Percentiles rank a stretch among this genome's conserved stretches.
Evolutionary conservation across 2,329 filamentous ascomycete genomes (phyloP).

Genomic region (Fusarium devonianum): DNA sequence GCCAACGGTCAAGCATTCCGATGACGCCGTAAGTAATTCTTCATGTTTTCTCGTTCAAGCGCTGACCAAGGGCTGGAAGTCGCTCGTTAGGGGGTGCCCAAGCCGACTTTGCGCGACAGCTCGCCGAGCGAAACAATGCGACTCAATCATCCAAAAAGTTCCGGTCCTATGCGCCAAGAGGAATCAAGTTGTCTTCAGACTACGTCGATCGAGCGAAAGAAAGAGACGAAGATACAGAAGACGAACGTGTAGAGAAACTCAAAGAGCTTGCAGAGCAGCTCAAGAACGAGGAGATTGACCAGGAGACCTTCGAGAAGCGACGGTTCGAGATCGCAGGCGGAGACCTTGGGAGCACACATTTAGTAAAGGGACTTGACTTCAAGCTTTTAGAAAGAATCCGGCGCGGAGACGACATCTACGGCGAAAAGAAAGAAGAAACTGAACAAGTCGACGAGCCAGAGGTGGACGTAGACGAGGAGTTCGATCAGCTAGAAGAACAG

Average conservation of each 20-base stretch:
- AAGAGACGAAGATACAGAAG: slow-evolving; percentile 61
- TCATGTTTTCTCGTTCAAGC: not conserved
- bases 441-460: slow-evolving; percentile 44
- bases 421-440: slow-evolving; percentile 42
- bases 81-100: slow-evolving; percentile 66
- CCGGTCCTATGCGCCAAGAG: slow-evolving; percentile 81
- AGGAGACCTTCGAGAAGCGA: slow-evolving; percentile 77
- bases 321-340: slow-evolving; percentile 82
- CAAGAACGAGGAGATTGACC: slow-evolving; percentile 85
- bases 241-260: slow-evolving; percentile 69
- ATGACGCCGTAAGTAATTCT: slow-evolving; percentile 83
- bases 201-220: slow-evolving; percentile 83
- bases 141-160: slow-evolving; percentile 72
- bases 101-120: slow-evolving; percentile 81
- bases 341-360: slow-evolving; percentile 79
- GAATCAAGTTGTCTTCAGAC: slow-evolving; percentile 77
- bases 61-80: slow-evolving; percentile 50
- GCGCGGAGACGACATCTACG: slow-evolving; percentile 72
- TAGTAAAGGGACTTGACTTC: slow-evolving; percentile 92
- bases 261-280: slow-evolving; percentile 81
- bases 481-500: slow-evolving; percentile 64
- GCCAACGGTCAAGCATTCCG: slow-evolving; percentile 80
- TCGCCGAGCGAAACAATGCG: slow-evolving; percentile 73
- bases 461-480: slow-evolving; percentile 67
- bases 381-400: slow-evolving; percentile 75